These are phyloP conservation scores for Pistacia integerrima DNA, from an alignment of 345 rosid genomes.

Conservation along the genomic window DNA sequence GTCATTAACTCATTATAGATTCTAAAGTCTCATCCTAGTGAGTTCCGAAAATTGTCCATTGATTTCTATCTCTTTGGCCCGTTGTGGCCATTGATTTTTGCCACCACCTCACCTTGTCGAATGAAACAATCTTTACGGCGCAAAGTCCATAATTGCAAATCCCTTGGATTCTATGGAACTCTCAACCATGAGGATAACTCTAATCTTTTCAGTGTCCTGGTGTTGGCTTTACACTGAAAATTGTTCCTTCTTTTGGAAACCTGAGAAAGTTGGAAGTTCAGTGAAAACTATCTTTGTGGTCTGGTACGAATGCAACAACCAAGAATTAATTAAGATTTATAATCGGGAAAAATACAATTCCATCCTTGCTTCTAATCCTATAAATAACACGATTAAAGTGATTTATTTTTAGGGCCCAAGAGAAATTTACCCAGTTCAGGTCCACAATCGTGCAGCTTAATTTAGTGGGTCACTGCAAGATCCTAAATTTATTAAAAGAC, in stretches of 20 bases:
- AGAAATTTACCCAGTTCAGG: too few relatives aligned
- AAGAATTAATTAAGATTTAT: too few relatives aligned
- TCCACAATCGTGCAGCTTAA: too few relatives aligned
- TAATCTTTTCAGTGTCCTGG: neutral
- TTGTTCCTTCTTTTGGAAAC: too few relatives aligned
- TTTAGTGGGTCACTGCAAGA: too few relatives aligned
- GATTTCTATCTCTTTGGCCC: neutral
- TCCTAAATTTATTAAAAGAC: too few relatives aligned
- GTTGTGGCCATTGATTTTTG: neutral
- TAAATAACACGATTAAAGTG: neutral
- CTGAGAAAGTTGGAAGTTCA: too few relatives aligned
- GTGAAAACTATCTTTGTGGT: too few relatives aligned
- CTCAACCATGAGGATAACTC: neutral
- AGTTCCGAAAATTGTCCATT: neutral
- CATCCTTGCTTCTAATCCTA: neutral
- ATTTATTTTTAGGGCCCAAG: too few relatives aligned
- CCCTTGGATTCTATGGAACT: slow-evolving; percentile 5
- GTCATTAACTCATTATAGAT: too few relatives aligned
- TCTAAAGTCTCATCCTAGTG: neutral
- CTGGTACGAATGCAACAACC: neutral
- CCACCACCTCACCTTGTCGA: neutral
- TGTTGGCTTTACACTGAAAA: too few relatives aligned
- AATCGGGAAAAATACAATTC: too few relatives aligned
- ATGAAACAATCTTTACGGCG: neutral
- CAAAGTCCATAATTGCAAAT: neutral